phyloP scores from a whole-genome alignment of 805 yeast genomes.

The Saturnispora ahearnii region DNA sequence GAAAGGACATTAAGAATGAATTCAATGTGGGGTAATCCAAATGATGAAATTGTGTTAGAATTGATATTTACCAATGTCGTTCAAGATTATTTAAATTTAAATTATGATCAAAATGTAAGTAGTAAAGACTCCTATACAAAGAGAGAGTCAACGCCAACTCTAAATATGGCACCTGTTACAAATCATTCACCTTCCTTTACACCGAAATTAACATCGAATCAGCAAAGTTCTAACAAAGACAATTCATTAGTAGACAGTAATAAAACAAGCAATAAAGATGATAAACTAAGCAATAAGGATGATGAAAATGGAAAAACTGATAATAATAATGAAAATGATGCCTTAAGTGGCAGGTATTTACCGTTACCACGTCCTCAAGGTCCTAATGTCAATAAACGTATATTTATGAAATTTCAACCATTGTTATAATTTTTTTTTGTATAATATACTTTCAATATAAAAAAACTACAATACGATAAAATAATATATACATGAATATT shows the following conservation, averaged over 20 bases:
- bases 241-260: background rate
- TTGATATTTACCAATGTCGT: conserved; percentile 24
- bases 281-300: background rate
- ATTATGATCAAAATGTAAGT: conserved; percentile 16
- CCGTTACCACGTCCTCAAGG: conserved; percentile 13
- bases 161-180: background rate
- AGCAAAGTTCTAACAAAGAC: background rate
- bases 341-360: conserved; percentile 11
- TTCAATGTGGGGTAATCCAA: conserved; percentile 13
- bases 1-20: conserved; percentile 33
- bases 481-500: background rate
- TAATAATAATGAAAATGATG: background rate
- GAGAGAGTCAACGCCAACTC: background rate
- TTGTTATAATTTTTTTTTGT: conserved; percentile 13
- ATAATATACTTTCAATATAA: background rate
- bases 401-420: conserved; percentile 26
- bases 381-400: conserved; percentile 5
- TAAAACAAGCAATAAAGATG: background rate
- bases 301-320: background rate
- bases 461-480: background rate
- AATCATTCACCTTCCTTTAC: background rate
- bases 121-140: background rate
- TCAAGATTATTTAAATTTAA: conserved; percentile 24
- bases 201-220: background rate
- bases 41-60: conserved; percentile 32